Evolutionary conservation across 1,139 yeast species (phyloP).

Genomic region (Sugiyamaella neomexicana): DNA sequence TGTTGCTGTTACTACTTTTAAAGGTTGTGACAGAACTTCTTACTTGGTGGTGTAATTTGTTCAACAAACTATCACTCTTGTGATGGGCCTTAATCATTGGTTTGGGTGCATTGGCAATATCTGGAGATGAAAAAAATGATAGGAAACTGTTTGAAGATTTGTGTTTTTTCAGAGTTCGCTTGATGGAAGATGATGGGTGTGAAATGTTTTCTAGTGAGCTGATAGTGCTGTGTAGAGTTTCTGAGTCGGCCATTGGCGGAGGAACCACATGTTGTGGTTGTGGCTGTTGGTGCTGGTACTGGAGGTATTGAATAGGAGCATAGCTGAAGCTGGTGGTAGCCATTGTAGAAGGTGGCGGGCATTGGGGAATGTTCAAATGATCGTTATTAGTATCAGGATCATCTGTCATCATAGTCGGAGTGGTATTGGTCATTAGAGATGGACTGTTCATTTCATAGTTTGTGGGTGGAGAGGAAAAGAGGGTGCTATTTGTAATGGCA

Average conservation of each 20-base stretch:
- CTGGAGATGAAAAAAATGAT: conserved; percentile 22
- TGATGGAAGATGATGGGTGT: not conserved
- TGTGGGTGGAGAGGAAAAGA: conserved; percentile 5
- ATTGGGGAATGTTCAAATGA: not conserved
- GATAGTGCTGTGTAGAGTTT: conserved; percentile 2
- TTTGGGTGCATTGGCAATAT: conserved; percentile 15
- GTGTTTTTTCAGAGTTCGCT: conserved; percentile 21
- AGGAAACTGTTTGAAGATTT: conserved; percentile 24
- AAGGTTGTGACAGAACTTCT: conserved; percentile 14
- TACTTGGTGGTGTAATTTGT: conserved; percentile 16
- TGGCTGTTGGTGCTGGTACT: not conserved
- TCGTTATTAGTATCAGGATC: not conserved
- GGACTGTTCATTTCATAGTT: conserved; percentile 4
- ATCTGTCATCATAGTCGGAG: not conserved
- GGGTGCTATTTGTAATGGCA: conserved; percentile 4
- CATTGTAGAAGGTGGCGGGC: not conserved
- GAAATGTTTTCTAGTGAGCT: conserved; percentile 7
- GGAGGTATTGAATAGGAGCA: conserved; percentile 7
- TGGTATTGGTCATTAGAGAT: not conserved
- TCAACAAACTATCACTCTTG: conserved; percentile 20
- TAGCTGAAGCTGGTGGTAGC: conserved; percentile 7
- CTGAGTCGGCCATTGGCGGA: not conserved
- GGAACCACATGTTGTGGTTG: not conserved
- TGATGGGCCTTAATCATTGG: conserved; percentile 25
- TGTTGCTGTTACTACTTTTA: conserved; percentile 11